These are phyloP conservation scores for Prosopis cineraria DNA, from an alignment of 306 rosid genomes.

Conservation along the genomic window DNA sequence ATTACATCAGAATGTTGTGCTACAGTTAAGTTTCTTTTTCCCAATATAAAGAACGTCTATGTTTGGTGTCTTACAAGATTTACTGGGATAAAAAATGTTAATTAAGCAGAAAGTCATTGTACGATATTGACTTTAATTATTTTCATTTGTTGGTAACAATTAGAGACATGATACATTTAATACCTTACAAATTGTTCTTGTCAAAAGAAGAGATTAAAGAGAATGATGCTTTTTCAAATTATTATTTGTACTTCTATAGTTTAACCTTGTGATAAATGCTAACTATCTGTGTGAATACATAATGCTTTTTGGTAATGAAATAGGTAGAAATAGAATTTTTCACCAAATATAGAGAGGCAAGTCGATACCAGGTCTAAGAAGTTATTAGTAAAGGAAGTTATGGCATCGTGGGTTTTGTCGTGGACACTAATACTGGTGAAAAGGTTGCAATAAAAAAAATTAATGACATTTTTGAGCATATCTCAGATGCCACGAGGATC, in stretches of 20 bases:
- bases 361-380: conserved; percentile 42
- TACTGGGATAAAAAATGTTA: not conserved
- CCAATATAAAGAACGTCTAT: not conserved
- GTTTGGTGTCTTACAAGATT: not conserved
- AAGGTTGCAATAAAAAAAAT: conserved; percentile 56
- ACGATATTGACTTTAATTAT: not conserved
- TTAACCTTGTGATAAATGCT: not conserved
- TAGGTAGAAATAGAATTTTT: conserved; percentile 81
- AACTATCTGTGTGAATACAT: not conserved
- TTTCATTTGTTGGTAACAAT: not conserved
- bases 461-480: conserved; percentile 50
- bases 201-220: not conserved
- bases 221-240: not conserved
- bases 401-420: conserved; percentile 49
- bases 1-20: not conserved
- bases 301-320: conserved; percentile 29
- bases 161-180: not conserved
- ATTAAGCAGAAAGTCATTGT: not conserved
- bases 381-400: conserved; percentile 58
- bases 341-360: conserved; percentile 91
- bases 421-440: conserved; percentile 37
- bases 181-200: not conserved
- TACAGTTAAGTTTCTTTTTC: not conserved
- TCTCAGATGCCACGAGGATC: conserved; percentile 53
- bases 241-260: not conserved